A percentile compares a stretch with the other conserved stretches of the same genome.
Conservation (phyloP, 176 grass and related monocot genomes). For the Oryza meyeriana region DNA sequence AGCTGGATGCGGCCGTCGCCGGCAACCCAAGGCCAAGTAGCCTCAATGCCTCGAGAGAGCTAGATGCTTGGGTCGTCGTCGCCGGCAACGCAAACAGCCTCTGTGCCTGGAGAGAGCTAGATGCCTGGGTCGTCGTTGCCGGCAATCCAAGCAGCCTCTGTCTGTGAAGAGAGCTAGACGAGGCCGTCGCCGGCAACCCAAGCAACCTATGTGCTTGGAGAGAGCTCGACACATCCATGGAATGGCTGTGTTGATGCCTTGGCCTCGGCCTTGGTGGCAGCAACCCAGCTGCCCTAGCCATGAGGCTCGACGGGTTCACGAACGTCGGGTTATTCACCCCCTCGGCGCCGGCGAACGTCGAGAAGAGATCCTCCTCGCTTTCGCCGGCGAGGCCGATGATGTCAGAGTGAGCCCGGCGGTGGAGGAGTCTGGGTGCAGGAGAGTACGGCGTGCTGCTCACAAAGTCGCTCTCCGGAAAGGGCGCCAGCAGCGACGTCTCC, state of each 20-base stretch:
- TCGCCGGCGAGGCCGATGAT: constrained; percentile 56
- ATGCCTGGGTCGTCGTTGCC: no score
- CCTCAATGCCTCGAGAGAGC: no score
- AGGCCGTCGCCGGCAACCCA: no score
- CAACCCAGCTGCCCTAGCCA: background rate
- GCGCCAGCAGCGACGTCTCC: background rate
- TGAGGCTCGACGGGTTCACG: constrained; percentile 30
- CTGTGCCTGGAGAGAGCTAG: no score
- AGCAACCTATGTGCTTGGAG: no score
- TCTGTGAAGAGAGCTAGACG: no score
- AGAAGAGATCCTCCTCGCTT: constrained; percentile 62
- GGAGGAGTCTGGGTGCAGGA: constrained; percentile 35
- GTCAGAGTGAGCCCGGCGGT: constrained; percentile 74
- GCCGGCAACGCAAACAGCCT: no score
- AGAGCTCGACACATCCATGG: constrained; percentile 40
- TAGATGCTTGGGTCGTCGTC: no score
- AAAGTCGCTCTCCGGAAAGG: constrained; percentile 32
- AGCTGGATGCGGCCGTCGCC: no score
- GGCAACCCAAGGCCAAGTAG: no score
- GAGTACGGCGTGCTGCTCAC: constrained; percentile 52
- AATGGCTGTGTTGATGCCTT: constrained; percentile 73
- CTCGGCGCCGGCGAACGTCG: constrained; percentile 56
- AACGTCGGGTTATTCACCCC: constrained; percentile 49
- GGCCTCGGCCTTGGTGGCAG: background rate
- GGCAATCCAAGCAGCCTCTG: no score